A percentile compares a stretch with the other conserved stretches of the same genome.
These are phyloP conservation scores for Gracilaria domingensis DNA, from an alignment of 23 red algal genomes.

Conservation along the genomic window DNA sequence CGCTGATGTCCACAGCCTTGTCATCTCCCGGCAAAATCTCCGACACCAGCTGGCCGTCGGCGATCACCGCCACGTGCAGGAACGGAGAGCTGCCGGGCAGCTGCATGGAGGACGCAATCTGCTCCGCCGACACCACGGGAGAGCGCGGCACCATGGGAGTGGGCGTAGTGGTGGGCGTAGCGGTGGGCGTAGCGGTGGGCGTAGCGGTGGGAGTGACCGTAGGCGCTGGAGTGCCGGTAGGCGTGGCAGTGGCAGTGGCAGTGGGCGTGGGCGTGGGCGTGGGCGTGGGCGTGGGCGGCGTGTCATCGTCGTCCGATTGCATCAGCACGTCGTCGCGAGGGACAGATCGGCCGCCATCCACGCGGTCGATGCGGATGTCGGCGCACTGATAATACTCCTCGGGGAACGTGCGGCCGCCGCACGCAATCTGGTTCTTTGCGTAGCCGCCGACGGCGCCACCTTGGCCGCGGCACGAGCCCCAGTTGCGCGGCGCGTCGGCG, in stretches of 20 bases:
- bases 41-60: conserved; percentile 6
- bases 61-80: conserved; percentile 3
- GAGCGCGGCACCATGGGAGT: neutral
- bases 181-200: neutral
- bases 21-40: neutral
- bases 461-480: conserved; percentile 39
- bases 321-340: neutral
- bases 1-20: conserved; percentile 21
- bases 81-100: neutral
- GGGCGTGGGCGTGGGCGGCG: neutral
- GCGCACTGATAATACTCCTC: conserved; percentile 67
- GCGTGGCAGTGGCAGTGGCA: too few species aligned
- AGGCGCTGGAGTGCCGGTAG: too few species aligned
- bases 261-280: neutral
- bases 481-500: conserved; percentile 2
- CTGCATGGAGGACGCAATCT: neutral
- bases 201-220: neutral
- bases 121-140: neutral
- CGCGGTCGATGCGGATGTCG: conserved; percentile 45
- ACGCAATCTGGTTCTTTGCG: neutral
- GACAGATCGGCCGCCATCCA: neutral
- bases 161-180: neutral
- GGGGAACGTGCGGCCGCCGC: conserved; percentile 16
- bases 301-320: neutral
- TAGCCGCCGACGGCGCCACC: conserved; percentile 36